phyloP scores from a whole-genome alignment of 2,329 filamentous ascomycete genomes.

The Coleophoma crateriformis region DNA sequence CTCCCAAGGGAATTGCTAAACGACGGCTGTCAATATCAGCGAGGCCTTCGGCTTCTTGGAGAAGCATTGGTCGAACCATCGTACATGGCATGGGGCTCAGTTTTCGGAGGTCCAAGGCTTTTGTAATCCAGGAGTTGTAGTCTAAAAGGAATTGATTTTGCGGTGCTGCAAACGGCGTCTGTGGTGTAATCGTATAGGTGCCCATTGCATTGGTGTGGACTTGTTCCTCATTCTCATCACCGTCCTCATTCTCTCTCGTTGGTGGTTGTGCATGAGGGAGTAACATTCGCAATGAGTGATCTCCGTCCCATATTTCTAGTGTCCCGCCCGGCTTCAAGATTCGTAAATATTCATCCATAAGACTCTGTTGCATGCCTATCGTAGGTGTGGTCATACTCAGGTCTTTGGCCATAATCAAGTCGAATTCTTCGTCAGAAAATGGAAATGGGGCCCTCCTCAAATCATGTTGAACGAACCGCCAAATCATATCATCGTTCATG shows the following conservation, averaged over 20 bases:
- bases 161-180: slow-evolving; percentile 74
- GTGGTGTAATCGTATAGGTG: slow-evolving; percentile 76
- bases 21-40: slow-evolving; percentile 66
- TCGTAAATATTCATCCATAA: slow-evolving; percentile 70
- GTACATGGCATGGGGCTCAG: slow-evolving; percentile 75
- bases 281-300: slow-evolving; percentile 78
- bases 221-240: slow-evolving; percentile 53
- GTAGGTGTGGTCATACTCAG: slow-evolving; percentile 62
- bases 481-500: slow-evolving; percentile 69
- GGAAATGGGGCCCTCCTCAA: slow-evolving; percentile 71
- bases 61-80: slow-evolving; percentile 66
- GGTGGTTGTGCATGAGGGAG: slow-evolving; percentile 62
- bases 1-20: slow-evolving; percentile 79
- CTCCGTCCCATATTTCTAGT: slow-evolving; percentile 85
- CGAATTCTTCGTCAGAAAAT: slow-evolving; percentile 74
- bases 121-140: slow-evolving; percentile 77
- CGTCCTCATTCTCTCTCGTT: slow-evolving; percentile 26
- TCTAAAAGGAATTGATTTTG: slow-evolving; percentile 78
- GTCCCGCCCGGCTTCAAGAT: slow-evolving; percentile 72
- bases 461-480: slow-evolving; percentile 87
- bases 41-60: slow-evolving; percentile 73
- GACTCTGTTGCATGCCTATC: slow-evolving; percentile 43
- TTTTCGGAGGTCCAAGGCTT: slow-evolving; percentile 66
- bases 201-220: slow-evolving; percentile 63
- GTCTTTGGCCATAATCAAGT: slow-evolving; percentile 86